A percentile compares a stretch with the other conserved stretches of the same genome.
These are phyloP conservation scores for Microbotryum intermedium DNA, from an alignment of 1,284 basidiomycete genomes.

Conservation along the genomic window DNA sequence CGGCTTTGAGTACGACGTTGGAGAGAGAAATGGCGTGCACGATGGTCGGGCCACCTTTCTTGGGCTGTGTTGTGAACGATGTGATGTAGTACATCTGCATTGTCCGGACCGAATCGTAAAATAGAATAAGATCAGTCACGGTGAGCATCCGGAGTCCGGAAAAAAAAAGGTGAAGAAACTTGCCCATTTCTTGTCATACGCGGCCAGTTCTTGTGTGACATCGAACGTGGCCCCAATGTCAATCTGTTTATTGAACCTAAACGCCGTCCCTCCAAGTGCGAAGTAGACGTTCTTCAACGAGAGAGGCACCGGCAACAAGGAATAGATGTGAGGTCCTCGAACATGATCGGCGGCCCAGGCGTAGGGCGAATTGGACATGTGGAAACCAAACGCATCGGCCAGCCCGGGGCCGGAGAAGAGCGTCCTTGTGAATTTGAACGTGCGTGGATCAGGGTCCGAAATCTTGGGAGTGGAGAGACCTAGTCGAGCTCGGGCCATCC, in stretches of 20 bases:
- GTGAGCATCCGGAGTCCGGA: background rate
- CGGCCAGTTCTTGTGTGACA: slow-evolving; percentile 11
- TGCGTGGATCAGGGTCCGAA: background rate
- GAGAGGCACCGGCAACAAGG: too few relatives aligned
- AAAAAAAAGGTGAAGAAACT: background rate
- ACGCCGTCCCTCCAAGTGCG: background rate
- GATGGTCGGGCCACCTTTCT: slow-evolving; percentile 2
- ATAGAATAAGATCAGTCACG: background rate
- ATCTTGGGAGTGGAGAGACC: too few relatives aligned
- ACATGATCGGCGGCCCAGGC: slow-evolving; percentile 16
- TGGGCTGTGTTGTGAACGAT: slow-evolving; percentile 9
- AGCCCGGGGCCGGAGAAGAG: background rate
- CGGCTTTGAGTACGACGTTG: slow-evolving; percentile 21
- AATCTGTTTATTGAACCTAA: slow-evolving; percentile 19
- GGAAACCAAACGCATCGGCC: slow-evolving; percentile 18
- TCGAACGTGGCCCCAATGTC: slow-evolving; percentile 10
- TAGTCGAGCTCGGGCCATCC: too few relatives aligned
- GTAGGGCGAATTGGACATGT: slow-evolving; percentile 16
- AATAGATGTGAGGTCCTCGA: slow-evolving; percentile 9
- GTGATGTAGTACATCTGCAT: slow-evolving; percentile 15
- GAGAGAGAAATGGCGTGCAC: slow-evolving; percentile 11
- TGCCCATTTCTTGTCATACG: slow-evolving; percentile 25
- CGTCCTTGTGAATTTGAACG: background rate
- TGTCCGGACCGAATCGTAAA: too few relatives aligned
- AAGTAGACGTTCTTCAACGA: background rate